Percentiles rank a stretch among this genome's conserved stretches.
phyloP scores from a whole-genome alignment of 306 rosid genomes.

The Argentina anserina region DNA sequence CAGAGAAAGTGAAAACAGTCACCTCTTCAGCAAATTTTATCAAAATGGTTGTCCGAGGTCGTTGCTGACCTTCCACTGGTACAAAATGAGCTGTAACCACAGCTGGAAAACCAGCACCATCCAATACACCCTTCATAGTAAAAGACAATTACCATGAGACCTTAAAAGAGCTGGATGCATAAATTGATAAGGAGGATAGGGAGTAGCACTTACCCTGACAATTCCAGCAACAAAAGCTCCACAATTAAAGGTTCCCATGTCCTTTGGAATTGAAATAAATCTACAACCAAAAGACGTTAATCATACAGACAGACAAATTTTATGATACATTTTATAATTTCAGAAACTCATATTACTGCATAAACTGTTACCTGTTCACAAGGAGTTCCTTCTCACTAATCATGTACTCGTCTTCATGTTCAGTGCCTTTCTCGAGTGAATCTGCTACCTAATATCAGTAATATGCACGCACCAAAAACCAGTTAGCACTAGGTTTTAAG shows the following conservation, averaged over 20 bases:
- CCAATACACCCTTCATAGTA: conserved; percentile 76
- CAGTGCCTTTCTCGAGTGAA: conserved; percentile 98
- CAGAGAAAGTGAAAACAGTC: conserved; percentile 11
- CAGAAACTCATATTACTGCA: not conserved
- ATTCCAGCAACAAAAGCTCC: conserved; percentile 99
- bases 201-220: conserved; percentile 63
- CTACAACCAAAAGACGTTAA: conserved; percentile 36
- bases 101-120: conserved; percentile 94
- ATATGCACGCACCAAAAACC: conserved; percentile 18
- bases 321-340: not conserved
- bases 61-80: conserved; percentile 96
- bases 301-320: conserved; percentile 5
- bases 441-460: conserved; percentile 97
- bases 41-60: conserved; percentile 94
- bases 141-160: conserved; percentile 25
- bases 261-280: conserved; percentile 95
- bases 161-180: conserved; percentile 20
- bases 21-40: conserved; percentile 95
- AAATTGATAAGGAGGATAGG: conserved; percentile 3
- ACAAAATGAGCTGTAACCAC: conserved; percentile 99
- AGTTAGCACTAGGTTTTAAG: conserved; percentile 16
- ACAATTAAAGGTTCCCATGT: conserved; percentile 97
- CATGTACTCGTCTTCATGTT: conserved; percentile 99
- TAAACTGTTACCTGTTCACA: conserved; percentile 69
- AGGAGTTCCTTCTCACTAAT: conserved; percentile 97